Percentiles rank a stretch among this genome's conserved stretches.
These are phyloP conservation scores for Talaromyces sp. DNA, from an alignment of 2,329 filamentous ascomycete species.

Conservation along the genomic window DNA sequence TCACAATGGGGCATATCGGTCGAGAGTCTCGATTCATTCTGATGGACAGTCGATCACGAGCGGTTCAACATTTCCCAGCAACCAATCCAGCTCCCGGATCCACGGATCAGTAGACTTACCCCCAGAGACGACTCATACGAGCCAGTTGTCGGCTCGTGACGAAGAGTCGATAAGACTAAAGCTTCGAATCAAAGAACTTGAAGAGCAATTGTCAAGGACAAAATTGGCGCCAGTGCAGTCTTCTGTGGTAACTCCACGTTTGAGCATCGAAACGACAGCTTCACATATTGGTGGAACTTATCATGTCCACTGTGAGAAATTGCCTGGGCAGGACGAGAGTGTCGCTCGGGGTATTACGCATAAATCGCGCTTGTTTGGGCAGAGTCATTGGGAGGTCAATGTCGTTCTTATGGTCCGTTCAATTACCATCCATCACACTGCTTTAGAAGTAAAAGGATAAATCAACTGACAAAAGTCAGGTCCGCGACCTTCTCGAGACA, in stretches of 20 bases:
- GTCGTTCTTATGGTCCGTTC: constrained; percentile 46
- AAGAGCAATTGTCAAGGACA: constrained; percentile 42
- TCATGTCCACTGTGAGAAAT: constrained; percentile 43
- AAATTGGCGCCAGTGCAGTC: constrained; percentile 23
- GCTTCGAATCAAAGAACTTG: constrained; percentile 44
- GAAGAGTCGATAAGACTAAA: constrained; percentile 40
- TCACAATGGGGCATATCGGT: background rate
- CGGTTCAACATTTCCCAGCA: constrained; percentile 19
- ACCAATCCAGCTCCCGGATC: constrained; percentile 18
- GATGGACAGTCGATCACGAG: constrained; percentile 13
- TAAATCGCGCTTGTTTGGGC: constrained; percentile 58
- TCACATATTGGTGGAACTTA: constrained; percentile 47
- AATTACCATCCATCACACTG: background rate
- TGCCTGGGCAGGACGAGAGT: constrained; percentile 31
- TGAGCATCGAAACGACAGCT: constrained; percentile 39
- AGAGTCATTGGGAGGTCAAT: constrained; percentile 56
- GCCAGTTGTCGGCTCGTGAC: constrained; percentile 30
- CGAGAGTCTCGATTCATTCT: background rate
- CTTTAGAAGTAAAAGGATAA: background rate
- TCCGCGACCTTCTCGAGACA: constrained; percentile 9
- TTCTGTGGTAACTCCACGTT: constrained; percentile 24
- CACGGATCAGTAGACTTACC: constrained; percentile 20
- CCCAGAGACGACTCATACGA: constrained; percentile 22
- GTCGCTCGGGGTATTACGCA: constrained; percentile 26
- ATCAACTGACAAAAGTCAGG: background rate